Base-by-base conservation (phyloP, 2,329 filamentous ascomycete genomes). In the Chaetomium sp. region DNA sequence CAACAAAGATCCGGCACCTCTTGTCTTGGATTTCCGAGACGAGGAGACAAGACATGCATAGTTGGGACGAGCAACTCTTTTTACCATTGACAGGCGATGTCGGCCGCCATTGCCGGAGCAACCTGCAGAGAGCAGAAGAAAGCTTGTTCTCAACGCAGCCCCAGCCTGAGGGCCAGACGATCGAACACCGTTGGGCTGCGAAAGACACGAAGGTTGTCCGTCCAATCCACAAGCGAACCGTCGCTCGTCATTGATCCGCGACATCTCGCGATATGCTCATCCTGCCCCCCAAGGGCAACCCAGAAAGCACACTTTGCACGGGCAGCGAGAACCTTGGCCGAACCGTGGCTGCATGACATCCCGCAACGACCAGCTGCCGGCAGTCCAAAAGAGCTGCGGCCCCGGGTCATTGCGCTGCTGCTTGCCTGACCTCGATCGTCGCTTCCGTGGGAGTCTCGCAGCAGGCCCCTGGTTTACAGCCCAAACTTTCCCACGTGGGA, bases 281-380 rank as follows among this genome's bases (percentile, higher is more conserved):
- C 9, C 40, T 6, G 40, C 10, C 7, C 10, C 14, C 10, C 12
- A 11, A 5, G 40, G 4, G 3, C 40, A 42, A n/a, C 5, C 10
- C 40, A 27, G 19, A 27, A 27, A 27, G 19, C 19, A 27, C 19
- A 27, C 19, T 27, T 27, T 27, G 19, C 19, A 27, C 19, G 19
- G 19, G 19, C 19, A 27, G 19, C 19, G 19, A 27, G 19, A 27
- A 27, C 5, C 44, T 19, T 37, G 40, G 34, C 19, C 19, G 19
- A 32, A 37, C 33, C 34, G 34, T 38, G 40, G 52, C 53, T 50
- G 53, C 53, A 19, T 27, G 40, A 38, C 12, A 38, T 38, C 40
- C 12, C 10, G 14, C 11, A 42, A 42, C 12, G 40, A 42, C 11
- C 53, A 54, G 46, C 46, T 40, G 46, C 41, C 53, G 53, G 46